These are phyloP conservation scores for Xylariaceae sp. DNA, from an alignment of 2,329 filamentous ascomycete genomes.

Conservation along the genomic window DNA sequence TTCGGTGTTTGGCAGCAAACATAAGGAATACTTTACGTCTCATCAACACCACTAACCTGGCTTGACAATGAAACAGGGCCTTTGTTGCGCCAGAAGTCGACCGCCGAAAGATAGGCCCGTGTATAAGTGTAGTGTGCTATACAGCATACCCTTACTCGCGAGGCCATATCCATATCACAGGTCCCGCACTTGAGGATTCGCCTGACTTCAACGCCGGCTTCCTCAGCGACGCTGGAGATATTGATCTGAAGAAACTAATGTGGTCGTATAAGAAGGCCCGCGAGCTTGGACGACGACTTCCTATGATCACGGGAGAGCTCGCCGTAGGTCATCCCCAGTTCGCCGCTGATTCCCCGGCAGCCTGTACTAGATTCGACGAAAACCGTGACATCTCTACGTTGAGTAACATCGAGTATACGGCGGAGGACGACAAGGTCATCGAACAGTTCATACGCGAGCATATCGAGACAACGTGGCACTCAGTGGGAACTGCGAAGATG, in stretches of 20 bases:
- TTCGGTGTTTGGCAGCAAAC: not conserved
- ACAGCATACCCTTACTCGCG: conserved; percentile 56
- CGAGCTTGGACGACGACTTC: conserved; percentile 53
- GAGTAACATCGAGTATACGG: conserved; percentile 43
- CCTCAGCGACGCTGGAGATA: conserved; percentile 41
- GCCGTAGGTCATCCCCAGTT: conserved; percentile 42
- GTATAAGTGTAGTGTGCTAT: conserved; percentile 46
- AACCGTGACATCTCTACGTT: conserved; percentile 17
- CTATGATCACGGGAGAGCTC: conserved; percentile 45
- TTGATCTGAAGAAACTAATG: conserved; percentile 54
- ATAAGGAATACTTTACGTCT: not conserved
- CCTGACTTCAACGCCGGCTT: conserved; percentile 55
- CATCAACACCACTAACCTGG: not conserved
- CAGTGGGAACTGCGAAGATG: conserved; percentile 40
- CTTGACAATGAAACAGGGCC: conserved; percentile 6
- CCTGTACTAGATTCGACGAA: conserved; percentile 3
- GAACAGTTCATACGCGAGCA: conserved; percentile 38
- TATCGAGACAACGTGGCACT: conserved; percentile 40
- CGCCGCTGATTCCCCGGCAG: conserved; percentile 37
- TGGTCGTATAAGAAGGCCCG: conserved; percentile 63
- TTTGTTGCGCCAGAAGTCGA: not conserved
- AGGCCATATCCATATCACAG: conserved; percentile 55
- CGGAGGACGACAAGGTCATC: conserved; percentile 43
- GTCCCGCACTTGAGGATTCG: conserved; percentile 35
- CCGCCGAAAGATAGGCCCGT: conserved; percentile 35